Evolutionary conservation across 768 basidiomycete species (phyloP).

Genomic region (Termitomyces eurrhizus): DNA sequence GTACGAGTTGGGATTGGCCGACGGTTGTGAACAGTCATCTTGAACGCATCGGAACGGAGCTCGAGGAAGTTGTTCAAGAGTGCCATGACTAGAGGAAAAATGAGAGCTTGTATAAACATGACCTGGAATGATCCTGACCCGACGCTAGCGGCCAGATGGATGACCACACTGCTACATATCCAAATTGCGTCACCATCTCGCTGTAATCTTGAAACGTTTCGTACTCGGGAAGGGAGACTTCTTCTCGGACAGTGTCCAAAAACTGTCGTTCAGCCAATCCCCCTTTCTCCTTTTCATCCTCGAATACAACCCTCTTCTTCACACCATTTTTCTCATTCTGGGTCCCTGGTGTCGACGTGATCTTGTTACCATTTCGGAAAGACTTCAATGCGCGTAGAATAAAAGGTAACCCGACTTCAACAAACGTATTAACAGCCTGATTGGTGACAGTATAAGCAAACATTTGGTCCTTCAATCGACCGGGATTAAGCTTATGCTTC

Average conservation of each 20-base stretch:
- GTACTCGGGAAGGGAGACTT: conserved; percentile 80
- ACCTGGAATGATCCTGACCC: conserved; percentile 33
- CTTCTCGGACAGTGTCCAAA: conserved; percentile 70
- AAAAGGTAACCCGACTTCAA: conserved; percentile 81
- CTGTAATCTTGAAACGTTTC: conserved; percentile 84
- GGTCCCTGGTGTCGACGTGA: conserved; percentile 15
- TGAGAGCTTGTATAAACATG: background rate
- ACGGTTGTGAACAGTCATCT: conserved; percentile 81
- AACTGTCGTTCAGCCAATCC: conserved; percentile 72
- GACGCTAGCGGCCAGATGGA: conserved; percentile 93
- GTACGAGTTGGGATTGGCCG: conserved; percentile 85
- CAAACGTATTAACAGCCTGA: conserved; percentile 74
- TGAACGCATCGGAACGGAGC: conserved; percentile 91
- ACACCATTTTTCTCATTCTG: conserved; percentile 18
- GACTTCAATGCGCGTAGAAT: conserved; percentile 56
- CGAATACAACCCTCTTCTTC: conserved; percentile 72
- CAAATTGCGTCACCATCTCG: conserved; percentile 97
- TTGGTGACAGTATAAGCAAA: conserved; percentile 91
- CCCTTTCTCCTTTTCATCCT: conserved; percentile 56
- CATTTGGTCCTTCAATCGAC: conserved; percentile 83
- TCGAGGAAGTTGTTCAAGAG: conserved; percentile 92
- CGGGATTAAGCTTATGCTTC: conserved; percentile 58
- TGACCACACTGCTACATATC: conserved; percentile 89
- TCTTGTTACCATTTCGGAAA: conserved; percentile 42
- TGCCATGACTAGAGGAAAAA: conserved; percentile 54